Percentiles rank a stretch among this genome's conserved stretches.
Conservation (phyloP, 225 moss, liverwort and hornwort species). For the Thuidium tamariscinum region DNA sequence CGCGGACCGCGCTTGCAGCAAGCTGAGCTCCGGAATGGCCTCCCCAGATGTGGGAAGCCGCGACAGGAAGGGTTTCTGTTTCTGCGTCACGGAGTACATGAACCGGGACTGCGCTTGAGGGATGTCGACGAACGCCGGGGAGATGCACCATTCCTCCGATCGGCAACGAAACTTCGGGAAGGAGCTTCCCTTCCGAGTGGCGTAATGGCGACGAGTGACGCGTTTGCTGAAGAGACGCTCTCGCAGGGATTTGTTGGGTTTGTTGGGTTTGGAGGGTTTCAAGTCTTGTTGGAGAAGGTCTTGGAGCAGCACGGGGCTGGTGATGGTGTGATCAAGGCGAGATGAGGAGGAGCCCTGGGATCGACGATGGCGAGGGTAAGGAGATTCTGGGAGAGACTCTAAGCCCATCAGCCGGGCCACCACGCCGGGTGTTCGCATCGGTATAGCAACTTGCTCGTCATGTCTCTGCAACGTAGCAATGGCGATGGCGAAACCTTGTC, state of each 20-base stretch:
- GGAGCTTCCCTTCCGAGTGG: background rate
- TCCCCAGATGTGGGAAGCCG: slow-evolving; percentile 6
- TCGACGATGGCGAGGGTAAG: slow-evolving; percentile 5
- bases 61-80: slow-evolving; percentile 4
- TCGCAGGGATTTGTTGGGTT: background rate
- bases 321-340: background rate
- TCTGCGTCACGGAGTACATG: background rate
- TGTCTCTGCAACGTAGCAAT: slow-evolving; percentile 7
- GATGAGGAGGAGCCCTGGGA: background rate
- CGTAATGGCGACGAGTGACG: background rate
- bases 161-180: slow-evolving; percentile 4
- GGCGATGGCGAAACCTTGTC: background rate
- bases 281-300: slow-evolving; percentile 45
- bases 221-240: slow-evolving; percentile 16
- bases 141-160: slow-evolving; percentile 11
- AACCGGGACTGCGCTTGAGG: slow-evolving; percentile 4
- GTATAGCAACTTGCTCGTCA: slow-evolving; percentile 15
- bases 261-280: background rate
- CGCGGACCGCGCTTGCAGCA: slow-evolving; percentile 22
- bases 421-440: slow-evolving; percentile 52
- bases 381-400: slow-evolving; percentile 55
- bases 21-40: slow-evolving; percentile 19
- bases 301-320: slow-evolving; percentile 29
- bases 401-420: slow-evolving; percentile 88
- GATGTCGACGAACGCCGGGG: slow-evolving; percentile 8